Evolutionary conservation across 768 basidiomycete species (phyloP), one percentile per base, ranked within the genome.

Genomic region (Coprinopsis strossmayeri): DNA sequence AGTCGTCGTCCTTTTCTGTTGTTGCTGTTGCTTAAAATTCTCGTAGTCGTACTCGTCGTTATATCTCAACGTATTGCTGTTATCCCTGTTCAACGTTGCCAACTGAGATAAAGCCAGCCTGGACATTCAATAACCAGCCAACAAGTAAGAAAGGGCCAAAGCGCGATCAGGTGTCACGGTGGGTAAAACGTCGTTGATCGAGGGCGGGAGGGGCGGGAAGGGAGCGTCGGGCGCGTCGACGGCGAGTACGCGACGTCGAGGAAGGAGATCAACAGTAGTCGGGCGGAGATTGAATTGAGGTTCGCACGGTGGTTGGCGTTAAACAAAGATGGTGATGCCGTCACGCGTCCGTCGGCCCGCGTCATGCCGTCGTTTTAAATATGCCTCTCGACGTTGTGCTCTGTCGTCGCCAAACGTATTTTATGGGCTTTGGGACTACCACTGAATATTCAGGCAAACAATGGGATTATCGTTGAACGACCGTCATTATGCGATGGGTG

Each of bases 241-340:
- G 55, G 53, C 51, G 57, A 45, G 41, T 54, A 46, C 40, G 45
- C 50, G 50, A 47, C 50, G 50, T 40, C 15, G 50, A 27, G 50
- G 38, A 12, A 32, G 17, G 35, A n/a, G 50, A 50, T 50, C 50
- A 62, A 60, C 52, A 15, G 37, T 27, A 34, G 54, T 15, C 17
- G 43, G 41, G 53, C 59, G 59, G 61, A 56, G 59, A 55, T 59
- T 59, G 56, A 61, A 59, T 48, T 44, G 44, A 51, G 25, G 53
- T 58, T 63, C 61, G 58, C 61, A 63, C 61, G 61, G 54, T 63
- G 45, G 26, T 28, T 4, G 4, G 18, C 17, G 44, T 56, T 63
- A 59, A 63, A 63, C 61, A 61, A 59, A 51, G 35, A 10, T 18
- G 35, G 10, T 11, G 9, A n/a, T n/a, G n/a, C n/a, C n/a, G n/a